A percentile compares a stretch with the other conserved stretches of the same genome.
phyloP scores from a whole-genome alignment of 1,284 basidiomycete species.

The Inonotus obliquus region DNA sequence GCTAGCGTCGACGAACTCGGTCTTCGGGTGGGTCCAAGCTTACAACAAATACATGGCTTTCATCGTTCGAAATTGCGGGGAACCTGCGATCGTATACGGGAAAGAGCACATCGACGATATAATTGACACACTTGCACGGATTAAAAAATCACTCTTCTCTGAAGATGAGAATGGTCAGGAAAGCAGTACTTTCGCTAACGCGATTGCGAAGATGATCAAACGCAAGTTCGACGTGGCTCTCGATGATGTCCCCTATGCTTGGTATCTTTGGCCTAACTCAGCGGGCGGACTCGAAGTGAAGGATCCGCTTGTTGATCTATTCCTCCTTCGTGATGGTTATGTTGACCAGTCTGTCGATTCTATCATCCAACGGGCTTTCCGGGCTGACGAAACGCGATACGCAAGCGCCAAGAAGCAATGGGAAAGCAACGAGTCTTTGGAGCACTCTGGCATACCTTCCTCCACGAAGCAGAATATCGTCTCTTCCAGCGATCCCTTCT shows the following conservation, averaged over 20 bases:
- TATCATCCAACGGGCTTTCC: conserved; percentile 19
- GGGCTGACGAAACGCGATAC: conserved; percentile 26
- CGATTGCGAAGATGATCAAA: conserved; percentile 32
- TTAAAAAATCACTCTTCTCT: conserved; percentile 36
- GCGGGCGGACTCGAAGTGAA: conserved; percentile 37
- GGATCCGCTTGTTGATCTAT: conserved; percentile 37
- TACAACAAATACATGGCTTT: conserved; percentile 43
- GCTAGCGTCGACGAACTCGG: conserved; percentile 33
- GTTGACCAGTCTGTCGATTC: conserved; percentile 21
- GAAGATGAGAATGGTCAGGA: conserved; percentile 26
- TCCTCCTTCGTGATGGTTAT: conserved; percentile 27
- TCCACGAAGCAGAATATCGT: not conserved
- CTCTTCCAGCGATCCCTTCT: conserved; percentile 25
- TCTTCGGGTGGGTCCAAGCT: conserved; percentile 39
- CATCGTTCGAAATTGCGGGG: conserved; percentile 37
- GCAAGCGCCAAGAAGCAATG: conserved; percentile 27
- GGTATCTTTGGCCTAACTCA: conserved; percentile 39
- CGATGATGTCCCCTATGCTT: conserved; percentile 36
- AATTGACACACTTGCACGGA: conserved; percentile 32
- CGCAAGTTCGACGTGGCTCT: conserved; percentile 30
- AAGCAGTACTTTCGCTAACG: conserved; percentile 22
- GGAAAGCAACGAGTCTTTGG: conserved; percentile 21
- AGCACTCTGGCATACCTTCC: not conserved
- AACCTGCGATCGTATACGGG: conserved; percentile 35
- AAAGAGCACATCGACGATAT: conserved; percentile 31